A percentile compares a stretch with the other conserved stretches of the same genome.
These are phyloP conservation scores for Yamadazyma sp. DNA, from an alignment of 1,139 yeast species.

Conservation along the genomic window DNA sequence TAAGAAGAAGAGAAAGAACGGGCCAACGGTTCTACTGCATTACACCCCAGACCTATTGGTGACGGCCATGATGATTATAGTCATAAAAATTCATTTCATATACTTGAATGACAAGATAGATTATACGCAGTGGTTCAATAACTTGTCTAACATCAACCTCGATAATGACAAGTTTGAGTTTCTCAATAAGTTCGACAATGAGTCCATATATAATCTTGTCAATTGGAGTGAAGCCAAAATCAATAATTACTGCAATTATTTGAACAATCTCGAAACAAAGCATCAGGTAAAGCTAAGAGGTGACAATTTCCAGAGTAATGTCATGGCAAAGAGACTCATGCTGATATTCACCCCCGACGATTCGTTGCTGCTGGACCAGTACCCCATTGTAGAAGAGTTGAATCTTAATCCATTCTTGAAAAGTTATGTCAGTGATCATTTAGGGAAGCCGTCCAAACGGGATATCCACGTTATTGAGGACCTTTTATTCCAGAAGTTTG, in stretches of 20 bases:
- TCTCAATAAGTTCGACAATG: conserved; percentile 15
- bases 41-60: conserved; percentile 32
- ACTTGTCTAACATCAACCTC: conserved; percentile 20
- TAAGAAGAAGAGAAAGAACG: not conserved
- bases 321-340: conserved; percentile 35
- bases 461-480: conserved; percentile 16
- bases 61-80: conserved; percentile 23
- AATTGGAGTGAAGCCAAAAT: conserved; percentile 42
- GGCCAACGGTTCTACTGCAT: not conserved
- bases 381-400: conserved; percentile 3
- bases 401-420: conserved; percentile 7
- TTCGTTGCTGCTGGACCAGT: not conserved
- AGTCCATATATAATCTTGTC: conserved; percentile 21
- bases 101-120: conserved; percentile 16
- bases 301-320: conserved; percentile 13
- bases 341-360: conserved; percentile 34
- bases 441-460: conserved; percentile 3
- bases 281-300: conserved; percentile 17
- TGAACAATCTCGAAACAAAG: conserved; percentile 33
- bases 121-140: conserved; percentile 24
- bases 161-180: conserved; percentile 19
- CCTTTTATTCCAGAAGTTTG: conserved; percentile 11
- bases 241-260: conserved; percentile 41
- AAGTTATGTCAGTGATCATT: conserved; percentile 7
- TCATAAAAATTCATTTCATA: conserved; percentile 30